Base-by-base conservation (phyloP, 2,329 filamentous ascomycete species). In the Colletotrichum sp. region DNA sequence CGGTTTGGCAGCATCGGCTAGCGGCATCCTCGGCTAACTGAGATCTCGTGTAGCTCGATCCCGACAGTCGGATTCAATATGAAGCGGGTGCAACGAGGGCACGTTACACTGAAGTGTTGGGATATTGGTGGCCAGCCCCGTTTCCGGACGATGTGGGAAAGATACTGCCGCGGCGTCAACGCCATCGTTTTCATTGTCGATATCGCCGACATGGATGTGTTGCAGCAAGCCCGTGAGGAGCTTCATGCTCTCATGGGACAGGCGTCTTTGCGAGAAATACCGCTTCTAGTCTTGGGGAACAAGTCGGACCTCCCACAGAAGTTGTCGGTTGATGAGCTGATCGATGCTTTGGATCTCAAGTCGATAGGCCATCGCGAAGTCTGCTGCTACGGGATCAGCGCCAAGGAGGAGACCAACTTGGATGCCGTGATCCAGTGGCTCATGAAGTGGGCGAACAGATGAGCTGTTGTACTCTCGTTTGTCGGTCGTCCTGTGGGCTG, bases 51-150 rank as follows among this genome's bases (percentile, higher is more conserved):
- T 88, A 98, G 96, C 89, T 98, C 96, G 79, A 98, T 98, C 84
- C 97, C 97, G 77, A 99, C 97, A 18, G 96, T 99, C 81, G 97
- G 97, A 79, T 98, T 98, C 89, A 99, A 98, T 86, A 98, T 98
- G 93, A 98, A 98, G 90, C 94, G 94, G 80, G 96, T 99, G 81
- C 96, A 98, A 87, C 96, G 97, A 83, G 97, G 97, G 80, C 96
- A 98, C 91, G 97, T 99, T 84, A 98, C 97, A 80, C 90, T 99
- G 82, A 98, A 98, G 87, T 99, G 97, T 87, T 99, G 97, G 97
- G 97, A 99, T 88, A 92, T 99, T 78, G 97, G 97, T 80, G 97
- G 97, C 70, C 97, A 99, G 87, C 96, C 97, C 80, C 92, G 96
- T 79, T 99, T 98, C 88, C 94, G 97, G 82, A 95, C 95, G 80